phyloP scores from a whole-genome alignment of 2,329 filamentous ascomycete species.

The Aspergillus awamori region DNA sequence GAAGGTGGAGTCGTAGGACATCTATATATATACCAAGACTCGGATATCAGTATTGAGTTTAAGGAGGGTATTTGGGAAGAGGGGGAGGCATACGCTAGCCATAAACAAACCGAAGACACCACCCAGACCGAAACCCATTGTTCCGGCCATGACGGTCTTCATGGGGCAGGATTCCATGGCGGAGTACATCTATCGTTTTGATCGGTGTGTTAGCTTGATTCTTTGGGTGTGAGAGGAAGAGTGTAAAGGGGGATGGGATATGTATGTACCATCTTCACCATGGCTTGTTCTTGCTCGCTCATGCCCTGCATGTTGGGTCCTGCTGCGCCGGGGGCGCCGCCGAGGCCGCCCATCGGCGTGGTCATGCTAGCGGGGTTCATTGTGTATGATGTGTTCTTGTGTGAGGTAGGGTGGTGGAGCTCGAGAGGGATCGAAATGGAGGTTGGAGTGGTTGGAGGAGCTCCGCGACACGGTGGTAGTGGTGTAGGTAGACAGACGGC shows the following conservation, averaged over 20 bases:
- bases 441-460: neutral
- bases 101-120: conserved; percentile 97
- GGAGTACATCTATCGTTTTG: conserved; percentile 65
- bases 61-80: neutral
- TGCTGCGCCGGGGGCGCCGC: conserved; percentile 27
- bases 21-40: conserved; percentile 55
- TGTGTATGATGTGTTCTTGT: neutral
- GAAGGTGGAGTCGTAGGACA: conserved; percentile 96
- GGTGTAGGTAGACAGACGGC: neutral
- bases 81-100: conserved; percentile 72
- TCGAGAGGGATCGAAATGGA: neutral
- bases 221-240: neutral
- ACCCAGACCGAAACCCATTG: conserved; percentile 91
- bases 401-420: neutral
- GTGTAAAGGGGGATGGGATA: neutral
- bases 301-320: conserved; percentile 39
- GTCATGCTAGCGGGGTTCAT: conserved; percentile 45
- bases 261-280: conserved; percentile 49
- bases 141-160: conserved; percentile 86
- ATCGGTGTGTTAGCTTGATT: neutral
- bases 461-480: neutral
- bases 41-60: too few species aligned
- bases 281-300: conserved; percentile 51
- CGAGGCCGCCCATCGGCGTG: conserved; percentile 33
- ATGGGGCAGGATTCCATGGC: conserved; percentile 90